These are phyloP conservation scores for Diaporthe nobilis DNA, from an alignment of 2,329 filamentous ascomycete species.

Conservation along the genomic window DNA sequence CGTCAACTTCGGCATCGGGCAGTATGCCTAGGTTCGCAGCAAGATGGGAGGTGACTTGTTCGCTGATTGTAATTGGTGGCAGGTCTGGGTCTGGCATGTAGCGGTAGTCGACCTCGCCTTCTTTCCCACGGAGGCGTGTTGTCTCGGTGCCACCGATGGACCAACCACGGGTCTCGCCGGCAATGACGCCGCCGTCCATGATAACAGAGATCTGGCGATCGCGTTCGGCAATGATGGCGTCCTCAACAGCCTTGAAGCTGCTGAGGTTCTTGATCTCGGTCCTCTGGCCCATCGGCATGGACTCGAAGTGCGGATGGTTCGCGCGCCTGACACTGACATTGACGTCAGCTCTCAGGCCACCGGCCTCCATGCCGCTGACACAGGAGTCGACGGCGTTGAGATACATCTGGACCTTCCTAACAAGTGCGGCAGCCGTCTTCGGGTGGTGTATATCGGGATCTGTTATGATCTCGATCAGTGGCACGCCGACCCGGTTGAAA, in stretches of 20 bases:
- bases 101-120: slow-evolving; percentile 96
- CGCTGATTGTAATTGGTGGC: slow-evolving; percentile 80
- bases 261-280: slow-evolving; percentile 98
- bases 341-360: slow-evolving; percentile 91
- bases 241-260: slow-evolving; percentile 94
- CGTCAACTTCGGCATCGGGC: slow-evolving; percentile 78
- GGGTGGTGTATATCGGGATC: slow-evolving; percentile 90
- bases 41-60: slow-evolving; percentile 77
- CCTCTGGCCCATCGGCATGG: slow-evolving; percentile 77
- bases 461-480: slow-evolving; percentile 96
- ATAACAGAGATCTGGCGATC: slow-evolving; percentile 88
- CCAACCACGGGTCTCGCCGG: slow-evolving; percentile 95
- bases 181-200: slow-evolving; percentile 79
- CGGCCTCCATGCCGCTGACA: slow-evolving; percentile 92
- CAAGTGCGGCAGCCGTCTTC: slow-evolving; percentile 87
- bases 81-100: slow-evolving; percentile 99
- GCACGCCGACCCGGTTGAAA: slow-evolving; percentile 92
- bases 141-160: slow-evolving; percentile 88
- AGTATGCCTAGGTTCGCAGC: slow-evolving; percentile 74
- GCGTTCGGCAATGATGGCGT: slow-evolving; percentile 92
- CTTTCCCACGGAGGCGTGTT: slow-evolving; percentile 86
- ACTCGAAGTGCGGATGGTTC: slow-evolving; percentile 53
- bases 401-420: slow-evolving; percentile 88
- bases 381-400: slow-evolving; percentile 87
- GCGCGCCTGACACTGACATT: slow-evolving; percentile 87